Percentiles rank a stretch among this genome's conserved stretches.
Conservation (phyloP, 495 filamentous ascomycete genomes). For the Viridothelium virens region DNA sequence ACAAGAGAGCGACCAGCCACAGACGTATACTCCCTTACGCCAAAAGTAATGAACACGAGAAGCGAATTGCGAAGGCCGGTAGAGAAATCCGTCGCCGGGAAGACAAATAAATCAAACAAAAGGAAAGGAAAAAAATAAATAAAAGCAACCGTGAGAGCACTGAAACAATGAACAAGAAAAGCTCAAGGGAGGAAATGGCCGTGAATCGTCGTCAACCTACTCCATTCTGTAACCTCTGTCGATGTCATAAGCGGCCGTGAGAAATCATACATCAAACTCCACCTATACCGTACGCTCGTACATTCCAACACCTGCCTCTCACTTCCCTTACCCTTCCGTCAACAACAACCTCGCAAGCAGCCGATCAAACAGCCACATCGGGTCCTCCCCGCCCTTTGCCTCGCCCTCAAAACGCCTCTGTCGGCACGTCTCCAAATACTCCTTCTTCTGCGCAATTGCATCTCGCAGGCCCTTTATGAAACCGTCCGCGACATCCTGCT, state of each 20-base stretch:
- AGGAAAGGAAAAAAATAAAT: too few species aligned
- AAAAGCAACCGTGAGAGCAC: too few species aligned
- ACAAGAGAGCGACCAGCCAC: neutral
- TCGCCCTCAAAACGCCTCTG: neutral
- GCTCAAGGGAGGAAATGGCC: too few species aligned
- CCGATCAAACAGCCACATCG: constrained; percentile 8
- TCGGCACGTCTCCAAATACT: neutral
- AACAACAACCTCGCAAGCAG: neutral
- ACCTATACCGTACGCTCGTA: neutral
- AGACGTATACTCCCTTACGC: neutral
- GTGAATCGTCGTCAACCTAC: neutral
- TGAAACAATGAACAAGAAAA: too few species aligned
- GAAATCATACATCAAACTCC: neutral
- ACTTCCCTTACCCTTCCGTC: neutral
- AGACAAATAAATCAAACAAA: too few species aligned
- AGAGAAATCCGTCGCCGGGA: too few species aligned
- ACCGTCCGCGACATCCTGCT: neutral
- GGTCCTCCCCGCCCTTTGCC: neutral
- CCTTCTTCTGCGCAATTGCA: neutral
- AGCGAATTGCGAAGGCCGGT: neutral
- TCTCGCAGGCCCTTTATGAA: neutral
- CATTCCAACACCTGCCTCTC: neutral
- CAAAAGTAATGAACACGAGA: neutral
- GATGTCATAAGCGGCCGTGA: neutral
- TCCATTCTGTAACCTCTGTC: neutral